Evolutionary conservation across 2,329 filamentous ascomycete genomes (phyloP), one percentile per base, ranked within the genome.

Genomic region (Hymenoscyphus repandus): DNA sequence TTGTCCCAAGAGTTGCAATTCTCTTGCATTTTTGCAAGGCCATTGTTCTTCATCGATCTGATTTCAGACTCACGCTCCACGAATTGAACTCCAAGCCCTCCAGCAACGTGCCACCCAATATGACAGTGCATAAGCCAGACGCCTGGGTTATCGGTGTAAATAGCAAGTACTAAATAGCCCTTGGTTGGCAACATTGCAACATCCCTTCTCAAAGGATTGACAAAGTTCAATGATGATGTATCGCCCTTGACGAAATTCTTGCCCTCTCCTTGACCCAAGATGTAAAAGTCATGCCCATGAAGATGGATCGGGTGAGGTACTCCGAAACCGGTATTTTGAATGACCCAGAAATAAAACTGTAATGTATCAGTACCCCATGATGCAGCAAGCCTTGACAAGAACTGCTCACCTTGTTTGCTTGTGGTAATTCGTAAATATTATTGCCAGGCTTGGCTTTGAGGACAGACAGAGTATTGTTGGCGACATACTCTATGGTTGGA

Each of bases 61-160:
- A 49, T 49, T 15, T 50, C 48, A 6, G 13, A 6, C 15, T 40
- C 36, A 12, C 47, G 41, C 20, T 50, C 48, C 11, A 46, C 18
- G 31, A 46, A 46, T 36, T 50, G 48, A 17, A 46, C 15, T 5
- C 48, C 48, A 13, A 50, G 37, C 17, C 48, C 48, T 30, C 15
- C 12, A 11, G 15, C 15, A 10, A 42, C 31, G 31, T 50, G 42
- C 48, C 36, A 50, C 18, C 34, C 48, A 36, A 50, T 50, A 45
- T 50, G 48, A 30, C 48, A 50, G 30, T 50, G 48, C 34, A 50
- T 33, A n/a, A 50, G 34, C 48, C 48, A 50, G 6, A 45, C 42
- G 5, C 48, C 48, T 2, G 48, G 48, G 17, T 50, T 50, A n/a
- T 50, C 39, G 17, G 48, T 41, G 6, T 45, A 31, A 18, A 50